Evolutionary conservation across 768 basidiomycete genomes (phyloP), one percentile per base, ranked within the genome.

Genomic region (Mycena floridula): DNA sequence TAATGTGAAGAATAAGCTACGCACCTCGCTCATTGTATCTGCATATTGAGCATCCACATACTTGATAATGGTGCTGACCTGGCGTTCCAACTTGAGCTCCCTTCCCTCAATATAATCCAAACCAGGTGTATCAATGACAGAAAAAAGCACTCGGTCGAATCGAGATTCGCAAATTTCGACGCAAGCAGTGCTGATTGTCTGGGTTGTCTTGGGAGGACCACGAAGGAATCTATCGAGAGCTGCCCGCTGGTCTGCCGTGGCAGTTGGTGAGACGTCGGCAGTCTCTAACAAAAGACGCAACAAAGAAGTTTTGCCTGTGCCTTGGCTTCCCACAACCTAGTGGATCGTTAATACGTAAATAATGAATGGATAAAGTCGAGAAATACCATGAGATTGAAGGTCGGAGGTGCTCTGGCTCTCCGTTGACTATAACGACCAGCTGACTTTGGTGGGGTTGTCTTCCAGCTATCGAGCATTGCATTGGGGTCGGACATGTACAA

Each of bases 51-150:
- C 67, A 50, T 92, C 90, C 6, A 92, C 65, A 51, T 89, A 88
- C 60, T 81, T 88, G 56, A 91, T 73, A 25, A 93, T 66, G 9
- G 63, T 54, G 26, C 79, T 81, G 15, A 92, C 84, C 59, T 89
- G 85, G 44, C 85, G 75, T 56, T 92, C 90, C 43, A 92, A 72
- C 59, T 74, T 79, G 48, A 93, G 64, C 61, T 90, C 89, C 50
- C 72, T 76, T 26, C 87, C 83, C 40, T 77, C 72, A 35, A 70
- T 54, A 59, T 89, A 89, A 57, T 90, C 88, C 40, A 91, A 65
- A 5, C 89, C 89, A 23, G 89, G 89, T 2, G 90, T 92, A 54
- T 93, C 89, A 49, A 89, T 85, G 45, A 88, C 85, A 12, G 84
- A 84, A 53, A 93, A 74, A 20, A 83, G 61, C 37, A 92, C 69